Evolutionary conservation across 2,329 filamentous ascomycete species (phyloP).

Genomic region (Pochonia chlamydosporia): DNA sequence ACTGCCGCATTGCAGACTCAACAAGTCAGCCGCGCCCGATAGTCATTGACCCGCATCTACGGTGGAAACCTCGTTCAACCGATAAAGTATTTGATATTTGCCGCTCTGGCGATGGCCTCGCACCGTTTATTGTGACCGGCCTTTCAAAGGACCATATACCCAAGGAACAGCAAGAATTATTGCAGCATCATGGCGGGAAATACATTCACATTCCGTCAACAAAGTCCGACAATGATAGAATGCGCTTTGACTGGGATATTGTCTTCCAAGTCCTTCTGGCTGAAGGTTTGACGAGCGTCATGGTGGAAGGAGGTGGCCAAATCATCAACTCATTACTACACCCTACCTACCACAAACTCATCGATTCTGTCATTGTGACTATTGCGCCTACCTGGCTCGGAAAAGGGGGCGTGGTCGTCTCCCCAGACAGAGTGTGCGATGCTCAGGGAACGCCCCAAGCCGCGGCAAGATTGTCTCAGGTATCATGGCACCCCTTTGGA

Average conservation of each 20-base stretch:
- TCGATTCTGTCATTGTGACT: constrained; percentile 79
- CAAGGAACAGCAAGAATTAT: constrained; percentile 31
- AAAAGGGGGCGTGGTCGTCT: constrained; percentile 71
- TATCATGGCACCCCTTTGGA: constrained; percentile 72
- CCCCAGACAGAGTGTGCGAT: constrained; percentile 54
- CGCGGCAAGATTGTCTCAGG: constrained; percentile 58
- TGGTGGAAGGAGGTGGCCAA: constrained; percentile 83
- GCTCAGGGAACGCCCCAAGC: constrained; percentile 47
- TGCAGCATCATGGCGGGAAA: constrained; percentile 47
- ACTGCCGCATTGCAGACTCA: constrained; percentile 65
- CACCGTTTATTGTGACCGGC: constrained; percentile 65
- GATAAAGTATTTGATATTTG: constrained; percentile 64
- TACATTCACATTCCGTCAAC: constrained; percentile 36
- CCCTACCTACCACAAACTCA: constrained; percentile 50
- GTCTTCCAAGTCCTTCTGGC: constrained; percentile 53
- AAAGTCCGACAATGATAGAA: constrained; percentile 28
- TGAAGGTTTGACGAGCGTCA: constrained; percentile 68
- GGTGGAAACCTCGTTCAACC: constrained; percentile 59
- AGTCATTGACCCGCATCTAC: constrained; percentile 70
- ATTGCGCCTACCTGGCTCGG: constrained; percentile 91
- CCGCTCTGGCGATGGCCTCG: constrained; percentile 58
- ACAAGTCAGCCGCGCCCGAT: constrained; percentile 72
- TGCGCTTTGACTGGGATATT: constrained; percentile 55
- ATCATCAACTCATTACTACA: constrained; percentile 80
- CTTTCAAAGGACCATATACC: constrained; percentile 36